Percentiles rank a stretch among this genome's conserved stretches.
Evolutionary conservation across 805 yeast species (phyloP).

Genomic region (Saccharomycopsis lassenensis): DNA sequence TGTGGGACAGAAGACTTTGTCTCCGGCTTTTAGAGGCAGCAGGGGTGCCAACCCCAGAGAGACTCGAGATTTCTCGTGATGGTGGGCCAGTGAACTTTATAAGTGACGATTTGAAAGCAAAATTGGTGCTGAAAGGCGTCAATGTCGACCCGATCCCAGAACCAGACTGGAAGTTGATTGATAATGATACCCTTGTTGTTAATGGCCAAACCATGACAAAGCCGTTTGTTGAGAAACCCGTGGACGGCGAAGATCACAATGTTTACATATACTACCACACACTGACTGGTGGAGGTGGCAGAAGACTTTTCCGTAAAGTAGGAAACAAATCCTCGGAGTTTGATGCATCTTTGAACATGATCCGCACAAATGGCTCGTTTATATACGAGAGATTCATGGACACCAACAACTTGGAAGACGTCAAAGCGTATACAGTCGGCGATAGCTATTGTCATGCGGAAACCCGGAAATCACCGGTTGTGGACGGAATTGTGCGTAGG

Average conservation of each 20-base stretch:
- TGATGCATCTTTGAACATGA: constrained; percentile 63
- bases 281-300: constrained; percentile 94
- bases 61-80: constrained; percentile 86
- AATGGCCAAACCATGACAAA: constrained; percentile 63
- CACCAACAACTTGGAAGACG: constrained; percentile 96
- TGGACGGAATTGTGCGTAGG: constrained; percentile 96
- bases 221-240: constrained; percentile 98
- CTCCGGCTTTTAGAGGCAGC: constrained; percentile 66
- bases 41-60: constrained; percentile 79
- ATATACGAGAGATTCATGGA: constrained; percentile 94
- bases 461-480: constrained; percentile 96
- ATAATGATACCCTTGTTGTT: constrained; percentile 71
- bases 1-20: constrained; percentile 97
- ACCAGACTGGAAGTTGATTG: constrained; percentile 79
- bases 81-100: constrained; percentile 75
- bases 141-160: constrained; percentile 38
- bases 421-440: constrained; percentile 96
- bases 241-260: constrained; percentile 97
- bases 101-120: constrained; percentile 51
- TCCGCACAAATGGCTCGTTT: constrained; percentile 84
- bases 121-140: constrained; percentile 54
- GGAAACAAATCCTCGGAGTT: constrained; percentile 96
- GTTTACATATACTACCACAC: constrained; percentile 84
- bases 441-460: constrained; percentile 90
- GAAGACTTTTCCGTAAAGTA: constrained; percentile 86